These are phyloP conservation scores for Nakataea oryzae DNA, from an alignment of 2,329 filamentous ascomycete genomes.

Conservation along the genomic window DNA sequence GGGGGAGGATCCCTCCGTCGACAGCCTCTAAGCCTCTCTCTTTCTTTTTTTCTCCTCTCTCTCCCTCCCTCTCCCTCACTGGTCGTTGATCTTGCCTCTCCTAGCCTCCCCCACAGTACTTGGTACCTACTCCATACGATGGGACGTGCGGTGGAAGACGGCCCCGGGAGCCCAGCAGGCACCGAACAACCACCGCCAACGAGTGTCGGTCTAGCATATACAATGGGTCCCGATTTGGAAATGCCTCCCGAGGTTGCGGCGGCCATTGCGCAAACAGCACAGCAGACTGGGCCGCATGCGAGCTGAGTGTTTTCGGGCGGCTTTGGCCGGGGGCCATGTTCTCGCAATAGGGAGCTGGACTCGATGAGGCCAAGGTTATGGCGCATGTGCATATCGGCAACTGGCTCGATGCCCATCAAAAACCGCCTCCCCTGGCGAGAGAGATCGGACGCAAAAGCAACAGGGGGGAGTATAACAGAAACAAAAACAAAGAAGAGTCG, in stretches of 20 bases:
- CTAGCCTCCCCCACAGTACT: background rate
- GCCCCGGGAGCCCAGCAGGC: background rate
- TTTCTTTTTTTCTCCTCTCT: no score
- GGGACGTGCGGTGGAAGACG: background rate
- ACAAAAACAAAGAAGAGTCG: background rate
- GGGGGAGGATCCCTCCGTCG: background rate
- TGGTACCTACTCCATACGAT: background rate
- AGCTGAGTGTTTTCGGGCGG: no score
- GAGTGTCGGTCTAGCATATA: no score
- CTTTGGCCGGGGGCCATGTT: no score
- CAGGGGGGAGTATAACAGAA: background rate
- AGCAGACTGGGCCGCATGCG: background rate
- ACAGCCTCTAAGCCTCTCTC: no score
- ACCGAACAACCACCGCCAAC: background rate
- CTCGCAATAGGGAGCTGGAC: background rate
- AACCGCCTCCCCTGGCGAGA: background rate
- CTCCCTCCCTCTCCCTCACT: no score
- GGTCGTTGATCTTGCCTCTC: no score
- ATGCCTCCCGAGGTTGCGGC: background rate
- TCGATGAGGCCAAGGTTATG: background rate
- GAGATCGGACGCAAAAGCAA: background rate
- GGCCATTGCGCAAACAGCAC: background rate
- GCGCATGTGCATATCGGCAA: background rate
- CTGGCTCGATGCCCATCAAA: background rate
- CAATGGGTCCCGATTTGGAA: background rate